phyloP scores from a whole-genome alignment of 148 eudicot species.

The Spergularia bocconei region DNA sequence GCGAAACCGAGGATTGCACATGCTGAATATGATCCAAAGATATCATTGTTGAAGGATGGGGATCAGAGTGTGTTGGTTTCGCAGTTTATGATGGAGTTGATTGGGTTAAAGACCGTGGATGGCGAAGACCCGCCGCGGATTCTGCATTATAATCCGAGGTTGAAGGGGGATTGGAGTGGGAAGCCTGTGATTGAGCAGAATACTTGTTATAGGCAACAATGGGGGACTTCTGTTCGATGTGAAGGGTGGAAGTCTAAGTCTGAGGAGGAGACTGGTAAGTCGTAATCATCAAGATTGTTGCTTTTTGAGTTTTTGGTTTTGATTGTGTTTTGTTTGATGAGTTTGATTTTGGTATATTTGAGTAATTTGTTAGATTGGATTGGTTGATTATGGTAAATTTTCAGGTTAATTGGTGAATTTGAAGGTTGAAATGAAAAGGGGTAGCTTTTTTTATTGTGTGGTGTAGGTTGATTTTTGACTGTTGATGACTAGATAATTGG shows the following conservation, averaged over 20 bases:
- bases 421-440: no score
- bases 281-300: constrained; percentile 9
- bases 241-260: constrained; percentile 79
- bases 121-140: constrained; percentile 96
- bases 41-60: constrained; percentile 69
- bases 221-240: constrained; percentile 81
- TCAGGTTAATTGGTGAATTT: not conserved
- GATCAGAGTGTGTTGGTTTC: constrained; percentile 71
- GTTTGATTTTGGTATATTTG: not conserved
- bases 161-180: constrained; percentile 94
- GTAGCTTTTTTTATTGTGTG: not conserved
- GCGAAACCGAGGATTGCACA: constrained; percentile 76
- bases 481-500: constrained; percentile 10
- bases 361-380: constrained; percentile 2
- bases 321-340: not conserved
- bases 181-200: constrained; percentile 97
- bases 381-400: not conserved
- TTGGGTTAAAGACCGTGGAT: constrained; percentile 86
- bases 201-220: constrained; percentile 89
- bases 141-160: constrained; percentile 84
- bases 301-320: constrained; percentile 5
- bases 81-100: constrained; percentile 89
- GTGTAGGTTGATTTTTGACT: constrained; percentile 7
- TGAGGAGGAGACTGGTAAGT: constrained; percentile 84
- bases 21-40: constrained; percentile 67